A percentile compares a stretch with the other conserved stretches of the same genome.
phyloP scores from a whole-genome alignment of 805 yeast species.

The Isabelozyma heimii region DNA sequence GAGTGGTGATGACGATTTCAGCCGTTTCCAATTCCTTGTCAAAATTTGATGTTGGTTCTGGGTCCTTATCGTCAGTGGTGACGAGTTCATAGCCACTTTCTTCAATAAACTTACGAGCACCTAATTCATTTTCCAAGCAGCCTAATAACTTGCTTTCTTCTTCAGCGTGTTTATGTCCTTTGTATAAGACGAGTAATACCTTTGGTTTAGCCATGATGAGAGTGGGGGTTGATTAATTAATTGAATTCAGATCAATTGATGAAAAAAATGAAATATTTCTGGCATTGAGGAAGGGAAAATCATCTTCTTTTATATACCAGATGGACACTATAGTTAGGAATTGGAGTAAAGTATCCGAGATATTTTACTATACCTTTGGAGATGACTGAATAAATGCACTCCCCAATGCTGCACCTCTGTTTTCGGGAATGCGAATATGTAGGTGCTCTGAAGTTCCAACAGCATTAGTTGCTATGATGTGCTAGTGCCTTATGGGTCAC shows the following conservation, averaged over 20 bases:
- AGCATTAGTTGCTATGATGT: too few species aligned
- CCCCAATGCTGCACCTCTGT: not conserved
- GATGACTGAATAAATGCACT: too few species aligned
- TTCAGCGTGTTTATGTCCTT: slow-evolving; percentile 56
- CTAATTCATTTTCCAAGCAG: slow-evolving; percentile 72
- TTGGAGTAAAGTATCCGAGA: not conserved
- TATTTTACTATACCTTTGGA: too few species aligned
- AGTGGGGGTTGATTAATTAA: not conserved
- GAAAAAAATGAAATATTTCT: not conserved
- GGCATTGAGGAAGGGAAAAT: not conserved
- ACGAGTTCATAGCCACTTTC: slow-evolving; percentile 64
- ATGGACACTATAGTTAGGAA: not conserved
- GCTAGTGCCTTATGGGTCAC: too few species aligned
- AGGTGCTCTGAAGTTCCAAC: too few species aligned
- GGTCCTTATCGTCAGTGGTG: slow-evolving; percentile 67
- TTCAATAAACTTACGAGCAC: slow-evolving; percentile 63
- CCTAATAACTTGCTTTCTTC: slow-evolving; percentile 66
- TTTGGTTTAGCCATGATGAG: slow-evolving; percentile 17
- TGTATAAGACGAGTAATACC: slow-evolving; percentile 57
- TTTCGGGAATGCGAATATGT: too few species aligned
- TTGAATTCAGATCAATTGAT: not conserved
- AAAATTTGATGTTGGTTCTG: slow-evolving; percentile 51
- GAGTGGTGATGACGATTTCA: slow-evolving; percentile 76
- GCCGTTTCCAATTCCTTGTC: slow-evolving; percentile 70
- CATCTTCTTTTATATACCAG: not conserved